Evolutionary conservation across 768 basidiomycete species (phyloP), one percentile per base, ranked within the genome.

Genomic region (Candolleomyces efflorescens): DNA sequence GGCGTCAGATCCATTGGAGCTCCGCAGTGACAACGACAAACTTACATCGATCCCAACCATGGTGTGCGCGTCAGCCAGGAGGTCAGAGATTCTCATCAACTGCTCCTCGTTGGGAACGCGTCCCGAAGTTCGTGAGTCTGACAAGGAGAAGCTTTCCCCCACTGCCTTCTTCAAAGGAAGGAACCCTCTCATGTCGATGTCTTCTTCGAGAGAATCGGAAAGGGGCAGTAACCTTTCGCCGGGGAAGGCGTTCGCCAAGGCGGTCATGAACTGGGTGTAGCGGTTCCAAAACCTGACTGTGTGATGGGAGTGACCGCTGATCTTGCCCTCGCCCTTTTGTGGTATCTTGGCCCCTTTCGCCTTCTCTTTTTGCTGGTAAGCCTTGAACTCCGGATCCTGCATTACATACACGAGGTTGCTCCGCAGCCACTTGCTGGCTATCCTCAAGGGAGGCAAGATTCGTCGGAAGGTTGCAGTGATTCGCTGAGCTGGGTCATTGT

Each of bases 381-480:
- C 73, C 26, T 61, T 60, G 58, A 69, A 76, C 55, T 73, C 72
- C 58, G 67, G 71, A 64, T 76, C 77, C 48, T 83, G 81, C 39
- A 73, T 64, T 22, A 92, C 67, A 62, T 91, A 90, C 59, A 82
- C 83, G 63, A 84, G 71, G 67, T 98, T 92, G 3, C 84, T 84
- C 27, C 81, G 76, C 12, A 98, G 69, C 97, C 97, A 99, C 68
- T 94, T 95, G 65, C 86, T 87, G 4, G 88, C 85, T 55, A 98
- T 86, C 18, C 96, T 84, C 36, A 98, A 74, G 5, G 92, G 87
- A 4, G 94, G 94, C 5, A 98, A 75, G 5, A 89, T 87, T 26
- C 97, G 82, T 49, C 96, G 80, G 60, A 98, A 89, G 12, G 82
- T 80, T 1, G 94, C 94, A 1, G 90, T 89, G 65, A 99, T 97